A percentile compares a stretch with the other conserved stretches of the same genome.
Conservation (phyloP, 345 rosid species). For the Theobroma cacao region DNA sequence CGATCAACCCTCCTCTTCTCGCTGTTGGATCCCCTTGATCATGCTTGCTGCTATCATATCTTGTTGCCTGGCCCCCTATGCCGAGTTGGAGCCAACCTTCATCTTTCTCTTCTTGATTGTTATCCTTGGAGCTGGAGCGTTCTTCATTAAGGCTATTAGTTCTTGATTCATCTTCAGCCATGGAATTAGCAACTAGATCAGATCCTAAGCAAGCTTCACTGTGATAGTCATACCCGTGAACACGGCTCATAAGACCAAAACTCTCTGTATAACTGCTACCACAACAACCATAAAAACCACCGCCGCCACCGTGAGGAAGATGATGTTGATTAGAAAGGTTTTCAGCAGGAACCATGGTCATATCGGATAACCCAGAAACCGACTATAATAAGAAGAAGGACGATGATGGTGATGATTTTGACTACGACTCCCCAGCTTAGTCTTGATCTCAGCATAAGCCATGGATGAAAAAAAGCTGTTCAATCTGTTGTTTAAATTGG, state of each 20-base stretch:
- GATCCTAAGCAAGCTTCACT: slow-evolving; percentile 48
- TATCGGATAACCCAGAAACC: slow-evolving; percentile 36
- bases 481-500: slow-evolving; percentile 27
- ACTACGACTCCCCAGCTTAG: neutral
- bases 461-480: slow-evolving; percentile 30
- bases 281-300: slow-evolving; percentile 36
- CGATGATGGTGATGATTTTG: neutral
- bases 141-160: slow-evolving; percentile 53
- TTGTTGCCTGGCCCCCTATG: slow-evolving; percentile 45
- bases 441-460: slow-evolving; percentile 31
- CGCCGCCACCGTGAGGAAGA: slow-evolving; percentile 16
- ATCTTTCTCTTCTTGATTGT: slow-evolving; percentile 41
- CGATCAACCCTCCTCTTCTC: slow-evolving; percentile 40
- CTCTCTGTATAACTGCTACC: slow-evolving; percentile 24
- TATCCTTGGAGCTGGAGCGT: slow-evolving; percentile 60
- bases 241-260: slow-evolving; percentile 45
- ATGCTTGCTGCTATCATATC: slow-evolving; percentile 21
- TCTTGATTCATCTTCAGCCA: slow-evolving; percentile 91
- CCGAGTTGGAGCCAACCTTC: slow-evolving; percentile 84
- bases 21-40: slow-evolving; percentile 32
- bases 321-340: slow-evolving; percentile 26
- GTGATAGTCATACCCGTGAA: slow-evolving; percentile 43
- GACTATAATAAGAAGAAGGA: neutral
- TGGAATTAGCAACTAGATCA: slow-evolving; percentile 42
- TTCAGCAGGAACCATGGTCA: slow-evolving; percentile 73